phyloP scores from a whole-genome alignment of 768 basidiomycete species.

The Phylloporus arenicola region DNA sequence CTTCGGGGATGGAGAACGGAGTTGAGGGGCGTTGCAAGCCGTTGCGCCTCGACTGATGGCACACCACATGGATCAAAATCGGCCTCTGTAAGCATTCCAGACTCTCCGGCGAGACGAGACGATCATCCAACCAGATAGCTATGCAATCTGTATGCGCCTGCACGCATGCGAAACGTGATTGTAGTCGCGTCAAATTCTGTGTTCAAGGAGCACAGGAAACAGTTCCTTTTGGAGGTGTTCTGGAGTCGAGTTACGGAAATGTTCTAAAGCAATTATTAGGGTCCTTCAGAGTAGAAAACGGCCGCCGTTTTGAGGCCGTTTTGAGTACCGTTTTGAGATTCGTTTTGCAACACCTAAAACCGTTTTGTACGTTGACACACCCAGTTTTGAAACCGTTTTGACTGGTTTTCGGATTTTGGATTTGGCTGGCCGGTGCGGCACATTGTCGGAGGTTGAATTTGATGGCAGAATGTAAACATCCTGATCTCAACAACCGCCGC shows the following conservation, averaged over 20 bases:
- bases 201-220: conserved; percentile 56
- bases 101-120: conserved; percentile 41
- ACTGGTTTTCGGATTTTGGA: too few relatives aligned
- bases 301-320: too few relatives aligned
- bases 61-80: background rate
- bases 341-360: too few relatives aligned
- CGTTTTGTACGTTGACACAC: too few relatives aligned
- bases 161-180: conserved; percentile 61
- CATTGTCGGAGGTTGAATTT: too few relatives aligned
- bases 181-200: conserved; percentile 59
- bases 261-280: too few relatives aligned
- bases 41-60: background rate
- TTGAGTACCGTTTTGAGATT: too few relatives aligned
- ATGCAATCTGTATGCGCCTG: conserved; percentile 5
- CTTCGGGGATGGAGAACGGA: background rate
- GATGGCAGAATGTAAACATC: too few relatives aligned
- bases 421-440: too few relatives aligned
- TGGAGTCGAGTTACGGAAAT: background rate
- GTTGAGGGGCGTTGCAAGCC: background rate
- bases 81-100: background rate
- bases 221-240: conserved; percentile 23
- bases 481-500: too few relatives aligned
- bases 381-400: too few relatives aligned
- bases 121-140: conserved; percentile 72
- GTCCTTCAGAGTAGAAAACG: too few relatives aligned